phyloP scores from a whole-genome alignment of 306 rosid genomes.

The Casuarina glauca region DNA sequence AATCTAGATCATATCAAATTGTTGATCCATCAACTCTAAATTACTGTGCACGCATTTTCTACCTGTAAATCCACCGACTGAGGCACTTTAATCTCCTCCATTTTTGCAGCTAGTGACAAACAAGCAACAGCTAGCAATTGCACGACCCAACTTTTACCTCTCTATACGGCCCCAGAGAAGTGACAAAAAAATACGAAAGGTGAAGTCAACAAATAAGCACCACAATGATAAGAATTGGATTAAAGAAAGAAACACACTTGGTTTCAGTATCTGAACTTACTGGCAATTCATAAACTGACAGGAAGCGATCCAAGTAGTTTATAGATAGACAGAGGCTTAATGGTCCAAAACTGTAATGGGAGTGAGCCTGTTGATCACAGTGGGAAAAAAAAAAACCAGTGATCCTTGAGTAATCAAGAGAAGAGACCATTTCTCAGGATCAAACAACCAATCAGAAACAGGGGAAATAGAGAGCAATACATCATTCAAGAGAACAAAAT shows the following conservation, averaged over 20 bases:
- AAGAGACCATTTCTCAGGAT: constrained; percentile 9
- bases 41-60: constrained; percentile 15
- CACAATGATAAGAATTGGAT: constrained; percentile 4
- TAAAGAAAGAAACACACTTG: constrained; percentile 13
- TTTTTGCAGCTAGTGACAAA: constrained; percentile 67
- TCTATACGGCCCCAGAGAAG: constrained; percentile 35
- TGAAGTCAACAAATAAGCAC: constrained; percentile 10
- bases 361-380: constrained; percentile 62
- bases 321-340: constrained; percentile 51
- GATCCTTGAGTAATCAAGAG: not conserved
- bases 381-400: not conserved
- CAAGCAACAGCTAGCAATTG: constrained; percentile 72
- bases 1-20: constrained; percentile 6
- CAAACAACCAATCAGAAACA: constrained; percentile 14
- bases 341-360: constrained; percentile 57
- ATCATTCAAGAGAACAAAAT: not conserved
- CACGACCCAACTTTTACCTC: constrained; percentile 47
- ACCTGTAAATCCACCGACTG: constrained; percentile 56
- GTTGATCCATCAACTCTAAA: constrained; percentile 16
- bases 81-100: constrained; percentile 62
- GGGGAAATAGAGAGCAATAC: constrained; percentile 6
- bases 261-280: constrained; percentile 47
- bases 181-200: constrained; percentile 14
- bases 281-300: constrained; percentile 50
- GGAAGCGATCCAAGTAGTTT: constrained; percentile 84